phyloP scores from a whole-genome alignment of 805 yeast genomes.

The Lipomyces chichibuensis region DNA sequence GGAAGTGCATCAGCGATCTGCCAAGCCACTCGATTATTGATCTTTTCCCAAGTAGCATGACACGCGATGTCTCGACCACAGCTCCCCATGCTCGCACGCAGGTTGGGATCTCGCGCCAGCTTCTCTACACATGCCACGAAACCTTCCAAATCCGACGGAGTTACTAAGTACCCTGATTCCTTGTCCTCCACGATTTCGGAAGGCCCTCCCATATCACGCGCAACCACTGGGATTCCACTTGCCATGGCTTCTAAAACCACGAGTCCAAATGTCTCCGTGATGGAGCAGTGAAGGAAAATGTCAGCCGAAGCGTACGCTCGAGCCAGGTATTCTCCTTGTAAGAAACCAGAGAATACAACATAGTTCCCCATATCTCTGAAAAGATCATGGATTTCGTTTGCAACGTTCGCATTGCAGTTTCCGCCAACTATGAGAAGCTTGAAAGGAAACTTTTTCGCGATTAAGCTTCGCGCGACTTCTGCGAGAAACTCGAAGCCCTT shows the following conservation, averaged over 20 bases:
- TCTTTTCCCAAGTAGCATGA: conserved; percentile 7
- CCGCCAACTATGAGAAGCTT: conserved; percentile 7
- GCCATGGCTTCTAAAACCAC: conserved; percentile 7
- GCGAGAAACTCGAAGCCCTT: conserved; percentile 8
- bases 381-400: background rate
- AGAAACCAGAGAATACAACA: background rate
- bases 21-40: conserved; percentile 6
- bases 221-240: conserved; percentile 6
- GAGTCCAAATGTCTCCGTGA: conserved; percentile 7
- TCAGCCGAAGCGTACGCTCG: conserved; percentile 6
- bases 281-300: conserved; percentile 3
- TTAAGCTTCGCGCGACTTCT: background rate
- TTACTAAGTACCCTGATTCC: conserved; percentile 7
- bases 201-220: conserved; percentile 7
- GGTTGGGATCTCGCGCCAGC: background rate
- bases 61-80: background rate
- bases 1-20: conserved; percentile 1
- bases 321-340: conserved; percentile 5
- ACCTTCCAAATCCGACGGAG: conserved; percentile 2
- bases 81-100: conserved; percentile 1
- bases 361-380: background rate
- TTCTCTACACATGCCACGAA: background rate
- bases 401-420: background rate
- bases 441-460: background rate
- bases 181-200: conserved; percentile 1